These are phyloP conservation scores for Amoebophrya sp. DNA, from an alignment of 169 alveolate genomes.

Conservation along the genomic window DNA sequence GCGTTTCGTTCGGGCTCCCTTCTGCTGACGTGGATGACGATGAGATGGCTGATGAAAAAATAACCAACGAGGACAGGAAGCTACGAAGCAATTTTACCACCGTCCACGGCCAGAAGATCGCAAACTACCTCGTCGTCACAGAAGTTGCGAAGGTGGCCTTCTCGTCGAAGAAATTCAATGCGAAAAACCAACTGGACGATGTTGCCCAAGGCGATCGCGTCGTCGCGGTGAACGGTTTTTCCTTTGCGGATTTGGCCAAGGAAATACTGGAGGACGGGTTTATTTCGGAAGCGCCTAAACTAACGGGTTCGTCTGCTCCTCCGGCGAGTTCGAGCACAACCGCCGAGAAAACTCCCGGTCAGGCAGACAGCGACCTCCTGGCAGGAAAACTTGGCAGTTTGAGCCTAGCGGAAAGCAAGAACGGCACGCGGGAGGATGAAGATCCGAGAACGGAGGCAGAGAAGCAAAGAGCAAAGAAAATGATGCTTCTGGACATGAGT, in stretches of 20 bases:
- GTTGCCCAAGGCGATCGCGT: not conserved
- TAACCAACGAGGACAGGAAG: too few relatives aligned
- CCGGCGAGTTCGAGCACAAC: too few relatives aligned
- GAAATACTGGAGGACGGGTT: not conserved
- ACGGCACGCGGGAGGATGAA: not conserved
- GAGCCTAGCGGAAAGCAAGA: too few relatives aligned
- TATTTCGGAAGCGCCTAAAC: too few relatives aligned
- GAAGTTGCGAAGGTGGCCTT: conserved; percentile 16
- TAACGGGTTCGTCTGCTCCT: too few relatives aligned
- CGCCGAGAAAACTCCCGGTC: too few relatives aligned
- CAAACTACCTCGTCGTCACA: not conserved
- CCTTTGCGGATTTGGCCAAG: not conserved
- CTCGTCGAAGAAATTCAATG: not conserved
- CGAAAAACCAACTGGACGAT: not conserved
- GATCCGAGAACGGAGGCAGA: not conserved
- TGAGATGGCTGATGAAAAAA: too few relatives aligned
- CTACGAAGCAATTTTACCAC: too few relatives aligned
- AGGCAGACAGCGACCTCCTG: too few relatives aligned
- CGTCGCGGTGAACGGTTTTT: not conserved
- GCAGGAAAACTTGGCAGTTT: too few relatives aligned
- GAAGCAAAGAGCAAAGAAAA: not conserved
- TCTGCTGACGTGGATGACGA: too few relatives aligned
- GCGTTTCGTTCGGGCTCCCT: not conserved
- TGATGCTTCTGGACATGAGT: not conserved
- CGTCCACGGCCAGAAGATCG: too few relatives aligned